A percentile compares a stretch with the other conserved stretches of the same genome.
phyloP scores from a whole-genome alignment of 1,284 basidiomycete genomes.

The Microbotryum silenes-acaulis region DNA sequence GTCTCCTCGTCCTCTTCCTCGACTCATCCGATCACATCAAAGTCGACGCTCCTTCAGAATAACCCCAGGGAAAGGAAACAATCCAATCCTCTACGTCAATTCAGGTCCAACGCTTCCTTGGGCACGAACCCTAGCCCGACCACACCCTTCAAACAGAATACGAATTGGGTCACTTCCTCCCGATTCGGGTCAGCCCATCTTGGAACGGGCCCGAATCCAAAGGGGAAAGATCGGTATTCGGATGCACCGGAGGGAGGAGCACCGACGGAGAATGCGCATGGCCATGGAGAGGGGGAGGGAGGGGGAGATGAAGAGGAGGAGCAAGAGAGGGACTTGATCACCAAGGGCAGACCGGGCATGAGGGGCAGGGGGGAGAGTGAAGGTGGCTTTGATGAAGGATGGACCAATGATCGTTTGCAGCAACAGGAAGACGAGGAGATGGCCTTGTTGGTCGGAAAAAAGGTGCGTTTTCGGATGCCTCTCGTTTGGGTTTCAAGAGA shows the following conservation, averaged over 20 bases:
- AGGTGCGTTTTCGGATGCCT: constrained; percentile 2
- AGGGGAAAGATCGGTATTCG: not conserved
- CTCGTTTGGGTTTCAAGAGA: not conserved
- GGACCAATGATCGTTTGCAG: constrained; percentile 14
- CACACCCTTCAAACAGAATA: constrained; percentile 2
- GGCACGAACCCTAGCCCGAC: not conserved
- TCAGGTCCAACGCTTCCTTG: constrained; percentile 7
- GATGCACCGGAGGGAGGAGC: constrained; percentile 4
- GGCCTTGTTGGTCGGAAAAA: constrained; percentile 6
- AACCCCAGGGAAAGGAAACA: constrained; percentile 18
- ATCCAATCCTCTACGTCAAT: constrained; percentile 24
- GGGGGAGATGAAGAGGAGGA: not conserved
- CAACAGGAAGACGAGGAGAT: constrained; percentile 24
- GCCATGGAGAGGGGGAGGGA: not conserved
- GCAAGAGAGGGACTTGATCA: not conserved
- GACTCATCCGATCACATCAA: not conserved
- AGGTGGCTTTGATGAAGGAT: constrained; percentile 27
- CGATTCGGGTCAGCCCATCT: not conserved
- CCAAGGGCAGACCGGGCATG: constrained; percentile 6
- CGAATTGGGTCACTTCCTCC: constrained; percentile 10
- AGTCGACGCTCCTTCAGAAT: not conserved
- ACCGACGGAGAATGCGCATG: not conserved
- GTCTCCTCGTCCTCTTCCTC: not conserved
- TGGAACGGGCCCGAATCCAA: not conserved
- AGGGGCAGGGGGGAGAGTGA: constrained; percentile 24